Percentiles rank a stretch among this genome's conserved stretches.
phyloP scores from a whole-genome alignment of 169 alveolate genomes.

The Haemoproteus tartakovskyi region DNA sequence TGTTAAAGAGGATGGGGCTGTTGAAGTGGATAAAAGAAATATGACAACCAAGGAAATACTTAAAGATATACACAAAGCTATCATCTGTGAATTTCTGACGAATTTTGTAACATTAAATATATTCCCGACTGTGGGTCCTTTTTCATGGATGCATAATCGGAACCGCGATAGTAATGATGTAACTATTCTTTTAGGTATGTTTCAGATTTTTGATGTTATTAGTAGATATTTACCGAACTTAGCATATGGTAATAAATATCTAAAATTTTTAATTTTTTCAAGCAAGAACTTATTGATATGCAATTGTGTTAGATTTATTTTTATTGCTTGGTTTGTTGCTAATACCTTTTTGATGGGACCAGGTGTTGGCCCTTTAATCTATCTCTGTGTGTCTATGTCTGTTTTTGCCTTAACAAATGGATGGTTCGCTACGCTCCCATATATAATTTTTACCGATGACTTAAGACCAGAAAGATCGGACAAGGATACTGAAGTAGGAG shows the following conservation, averaged over 20 bases:
- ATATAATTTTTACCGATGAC: conserved; percentile 34
- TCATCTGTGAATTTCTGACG: conserved; percentile 18
- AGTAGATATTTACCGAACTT: conserved; percentile 56
- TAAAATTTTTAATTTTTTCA: conserved; percentile 37
- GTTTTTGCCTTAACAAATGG: conserved; percentile 50
- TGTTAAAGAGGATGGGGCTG: conserved; percentile 9
- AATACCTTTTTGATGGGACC: conserved; percentile 1
- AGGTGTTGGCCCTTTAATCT: conserved; percentile 11
- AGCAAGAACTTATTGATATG: conserved; percentile 24
- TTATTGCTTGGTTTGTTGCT: conserved; percentile 49
- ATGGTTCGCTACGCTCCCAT: conserved; percentile 58
- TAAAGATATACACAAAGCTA: conserved; percentile 57
- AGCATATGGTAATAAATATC: conserved; percentile 3
- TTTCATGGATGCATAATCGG: conserved; percentile 39
- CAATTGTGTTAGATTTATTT: conserved; percentile 11
- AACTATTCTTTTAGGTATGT: conserved; percentile 53
- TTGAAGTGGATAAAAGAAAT: too few relatives aligned
- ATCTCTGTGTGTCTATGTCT: conserved; percentile 50
- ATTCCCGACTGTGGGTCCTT: conserved; percentile 57
- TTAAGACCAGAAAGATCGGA: conserved; percentile 15
- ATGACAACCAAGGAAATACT: conserved; percentile 21
- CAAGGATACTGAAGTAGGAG: conserved; percentile 29
- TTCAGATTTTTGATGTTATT: conserved; percentile 62
- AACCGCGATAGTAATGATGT: conserved; percentile 13
- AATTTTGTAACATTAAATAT: conserved; percentile 35